Evolutionary conservation across 2,329 filamentous ascomycete genomes (phyloP).

Genomic region (Colletotrichum echinochloae): DNA sequence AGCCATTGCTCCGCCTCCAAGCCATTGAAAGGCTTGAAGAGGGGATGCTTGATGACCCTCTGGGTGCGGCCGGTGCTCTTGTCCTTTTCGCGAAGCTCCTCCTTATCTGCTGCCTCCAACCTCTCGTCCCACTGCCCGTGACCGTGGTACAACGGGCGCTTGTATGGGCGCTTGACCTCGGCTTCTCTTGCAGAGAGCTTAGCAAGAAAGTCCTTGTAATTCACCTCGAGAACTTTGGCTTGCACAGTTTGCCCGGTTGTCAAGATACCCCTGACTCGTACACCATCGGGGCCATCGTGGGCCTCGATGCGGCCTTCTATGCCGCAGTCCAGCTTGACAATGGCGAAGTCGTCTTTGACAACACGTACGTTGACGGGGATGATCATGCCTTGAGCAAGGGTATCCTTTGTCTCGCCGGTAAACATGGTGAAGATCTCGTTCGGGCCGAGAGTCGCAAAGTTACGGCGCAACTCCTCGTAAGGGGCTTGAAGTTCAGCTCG

Average conservation of each 20-base stretch:
- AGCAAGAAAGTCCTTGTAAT: conserved; percentile 85
- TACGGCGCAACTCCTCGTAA: conserved; percentile 91
- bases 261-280: conserved; percentile 79
- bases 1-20: conserved; percentile 94
- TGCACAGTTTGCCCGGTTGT: conserved; percentile 85
- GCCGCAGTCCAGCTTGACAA: conserved; percentile 93
- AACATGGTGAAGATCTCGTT: conserved; percentile 96
- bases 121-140: conserved; percentile 88
- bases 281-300: conserved; percentile 81
- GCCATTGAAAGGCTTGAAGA: conserved; percentile 94
- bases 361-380: conserved; percentile 89
- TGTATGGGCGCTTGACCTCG: conserved; percentile 78
- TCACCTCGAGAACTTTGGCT: conserved; percentile 88
- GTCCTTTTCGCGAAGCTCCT: conserved; percentile 87
- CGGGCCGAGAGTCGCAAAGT: conserved; percentile 76
- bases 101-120: conserved; percentile 84
- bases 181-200: conserved; percentile 89
- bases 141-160: conserved; percentile 76
- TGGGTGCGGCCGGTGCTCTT: conserved; percentile 86
- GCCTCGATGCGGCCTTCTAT: conserved; percentile 90
- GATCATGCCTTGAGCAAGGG: conserved; percentile 90
- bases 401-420: conserved; percentile 90
- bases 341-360: conserved; percentile 91
- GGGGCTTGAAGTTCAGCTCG: conserved; percentile 91
- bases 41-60: conserved; percentile 96